These are phyloP conservation scores for Berkeleyomyces basicola DNA, from an alignment of 2,329 filamentous ascomycete genomes.

Conservation along the genomic window DNA sequence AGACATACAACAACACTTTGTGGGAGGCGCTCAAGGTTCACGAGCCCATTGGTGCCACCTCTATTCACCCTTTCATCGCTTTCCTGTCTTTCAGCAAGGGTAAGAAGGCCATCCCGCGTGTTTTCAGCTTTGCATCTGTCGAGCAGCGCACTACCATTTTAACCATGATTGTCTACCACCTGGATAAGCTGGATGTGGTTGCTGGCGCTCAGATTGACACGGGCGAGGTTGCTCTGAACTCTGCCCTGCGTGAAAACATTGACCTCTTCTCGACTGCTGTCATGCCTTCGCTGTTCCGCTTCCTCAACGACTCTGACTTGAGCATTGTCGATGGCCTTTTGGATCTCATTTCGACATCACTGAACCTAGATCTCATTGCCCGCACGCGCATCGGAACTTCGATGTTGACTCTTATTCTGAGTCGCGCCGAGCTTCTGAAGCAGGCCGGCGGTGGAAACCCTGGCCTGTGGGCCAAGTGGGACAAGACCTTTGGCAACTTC, in stretches of 20 bases:
- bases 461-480: conserved; percentile 68
- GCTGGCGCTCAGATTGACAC: conserved; percentile 58
- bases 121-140: conserved; percentile 83
- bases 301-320: conserved; percentile 78
- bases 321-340: conserved; percentile 83
- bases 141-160: conserved; percentile 89
- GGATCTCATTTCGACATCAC: conserved; percentile 65
- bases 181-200: conserved; percentile 84
- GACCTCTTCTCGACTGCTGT: conserved; percentile 79
- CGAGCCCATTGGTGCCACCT: conserved; percentile 66
- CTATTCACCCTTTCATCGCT: conserved; percentile 84
- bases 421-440: conserved; percentile 83
- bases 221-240: conserved; percentile 55
- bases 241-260: conserved; percentile 72
- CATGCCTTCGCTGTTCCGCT: conserved; percentile 76
- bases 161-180: conserved; percentile 87
- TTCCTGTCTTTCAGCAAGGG: conserved; percentile 90
- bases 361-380: conserved; percentile 70
- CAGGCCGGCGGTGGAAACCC: conserved; percentile 56
- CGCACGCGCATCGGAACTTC: conserved; percentile 77
- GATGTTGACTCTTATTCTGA: conserved; percentile 85
- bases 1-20: conserved; percentile 58
- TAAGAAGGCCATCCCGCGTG: conserved; percentile 85
- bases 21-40: conserved; percentile 85
- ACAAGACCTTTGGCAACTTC: conserved; percentile 63